Evolutionary conservation across 148 eudicot genomes (phyloP).

Genomic region (Silene conica): DNA sequence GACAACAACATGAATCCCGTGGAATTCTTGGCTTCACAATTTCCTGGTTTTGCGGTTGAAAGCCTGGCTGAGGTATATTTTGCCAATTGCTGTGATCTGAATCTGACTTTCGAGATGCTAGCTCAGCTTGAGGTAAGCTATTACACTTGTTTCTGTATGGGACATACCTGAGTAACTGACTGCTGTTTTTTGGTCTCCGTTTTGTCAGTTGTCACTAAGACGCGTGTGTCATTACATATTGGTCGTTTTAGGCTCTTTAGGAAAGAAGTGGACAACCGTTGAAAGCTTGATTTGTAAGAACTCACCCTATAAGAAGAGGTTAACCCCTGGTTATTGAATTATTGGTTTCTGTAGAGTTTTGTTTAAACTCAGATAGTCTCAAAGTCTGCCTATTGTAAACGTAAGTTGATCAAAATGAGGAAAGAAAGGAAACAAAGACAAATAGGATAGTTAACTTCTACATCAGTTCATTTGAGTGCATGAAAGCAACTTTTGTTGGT

Average conservation of each 20-base stretch:
- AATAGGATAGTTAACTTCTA: neutral
- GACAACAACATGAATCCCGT: conserved; percentile 48
- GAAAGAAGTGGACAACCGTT: neutral
- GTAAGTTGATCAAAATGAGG: neutral
- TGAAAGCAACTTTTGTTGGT: neutral
- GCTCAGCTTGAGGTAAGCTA: conserved; percentile 89
- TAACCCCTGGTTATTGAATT: neutral
- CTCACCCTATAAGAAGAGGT: neutral
- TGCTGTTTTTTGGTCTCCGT: neutral
- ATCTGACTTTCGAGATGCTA: conserved; percentile 83
- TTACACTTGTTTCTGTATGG: conserved; percentile 10
- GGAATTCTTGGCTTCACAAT: conserved; percentile 70
- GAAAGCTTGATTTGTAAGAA: neutral
- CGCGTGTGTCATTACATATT: neutral
- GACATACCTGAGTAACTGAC: neutral
- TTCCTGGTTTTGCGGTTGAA: conserved; percentile 93
- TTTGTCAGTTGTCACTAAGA: conserved; percentile 4
- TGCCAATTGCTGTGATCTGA: conserved; percentile 81
- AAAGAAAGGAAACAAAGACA: neutral
- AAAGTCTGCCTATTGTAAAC: neutral
- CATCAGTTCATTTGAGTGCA: neutral
- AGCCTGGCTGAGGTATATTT: conserved; percentile 86
- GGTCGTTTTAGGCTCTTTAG: neutral
- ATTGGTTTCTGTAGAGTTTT: neutral
- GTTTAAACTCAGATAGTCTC: neutral